These are phyloP conservation scores for Pontederia crassipes DNA, from an alignment of 176 grass and related monocot species.

Conservation along the genomic window DNA sequence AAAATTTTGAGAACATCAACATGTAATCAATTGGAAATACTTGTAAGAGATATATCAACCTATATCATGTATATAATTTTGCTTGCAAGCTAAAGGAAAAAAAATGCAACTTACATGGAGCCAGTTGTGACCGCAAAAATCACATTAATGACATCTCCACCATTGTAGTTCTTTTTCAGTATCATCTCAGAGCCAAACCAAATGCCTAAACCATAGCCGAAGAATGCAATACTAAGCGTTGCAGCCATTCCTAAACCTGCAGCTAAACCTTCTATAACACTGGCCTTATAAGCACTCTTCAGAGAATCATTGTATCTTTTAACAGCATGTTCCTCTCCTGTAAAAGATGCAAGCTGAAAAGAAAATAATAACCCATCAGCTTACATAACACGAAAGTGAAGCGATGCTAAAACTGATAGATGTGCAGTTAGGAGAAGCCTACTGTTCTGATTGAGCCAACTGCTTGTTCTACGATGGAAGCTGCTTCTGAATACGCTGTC, in stretches of 20 bases:
- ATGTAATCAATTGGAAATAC: too few species aligned
- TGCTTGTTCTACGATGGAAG: conserved; percentile 61
- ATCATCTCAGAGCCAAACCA: conserved; percentile 14
- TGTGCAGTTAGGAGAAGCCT: conserved; percentile 6
- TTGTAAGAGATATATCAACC: too few species aligned
- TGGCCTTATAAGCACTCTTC: conserved; percentile 11
- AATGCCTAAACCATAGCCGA: conserved; percentile 11
- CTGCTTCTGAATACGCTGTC: conserved; percentile 53
- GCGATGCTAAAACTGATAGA: not conserved
- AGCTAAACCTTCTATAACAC: conserved; percentile 5
- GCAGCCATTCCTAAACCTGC: conserved; percentile 14
- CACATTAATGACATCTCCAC: conserved; percentile 16
- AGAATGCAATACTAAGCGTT: conserved; percentile 6
- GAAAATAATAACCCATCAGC: not conserved
- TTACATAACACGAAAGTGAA: not conserved
- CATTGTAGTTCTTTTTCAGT: conserved; percentile 6
- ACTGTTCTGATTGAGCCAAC: conserved; percentile 72
- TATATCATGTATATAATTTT: not conserved
- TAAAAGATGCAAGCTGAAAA: conserved; percentile 16
- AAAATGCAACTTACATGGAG: conserved; percentile 4
- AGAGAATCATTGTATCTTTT: conserved; percentile 4
- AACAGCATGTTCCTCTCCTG: conserved; percentile 13
- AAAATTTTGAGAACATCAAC: too few species aligned
- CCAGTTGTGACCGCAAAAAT: conserved; percentile 11
- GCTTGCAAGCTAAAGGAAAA: not conserved